Evolutionary conservation across 192 early-diverging fungal genomes (phyloP).

Genomic region (Dissophora globulifera): DNA sequence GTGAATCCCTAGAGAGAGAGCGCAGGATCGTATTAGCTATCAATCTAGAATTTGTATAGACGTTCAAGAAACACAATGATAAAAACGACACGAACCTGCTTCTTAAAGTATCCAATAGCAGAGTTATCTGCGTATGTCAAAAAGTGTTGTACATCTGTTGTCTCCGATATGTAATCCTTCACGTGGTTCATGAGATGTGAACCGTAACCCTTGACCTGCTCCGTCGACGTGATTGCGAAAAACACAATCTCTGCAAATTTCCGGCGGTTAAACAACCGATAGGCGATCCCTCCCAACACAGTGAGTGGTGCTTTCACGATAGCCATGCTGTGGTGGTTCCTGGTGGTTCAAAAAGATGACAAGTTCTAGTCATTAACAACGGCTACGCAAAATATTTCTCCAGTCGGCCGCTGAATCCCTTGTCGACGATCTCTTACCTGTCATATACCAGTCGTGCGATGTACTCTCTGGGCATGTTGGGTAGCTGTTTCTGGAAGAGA

Average conservation of each 20-base stretch:
- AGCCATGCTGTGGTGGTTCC: slow-evolving; percentile 89
- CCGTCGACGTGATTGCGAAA: slow-evolving; percentile 89
- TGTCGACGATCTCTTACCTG: too few species aligned
- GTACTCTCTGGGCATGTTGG: slow-evolving; percentile 99
- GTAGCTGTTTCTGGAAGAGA: slow-evolving; percentile 96
- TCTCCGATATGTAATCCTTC: slow-evolving; percentile 89
- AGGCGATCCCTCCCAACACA: slow-evolving; percentile 93
- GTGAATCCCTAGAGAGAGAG: slow-evolving; percentile 83
- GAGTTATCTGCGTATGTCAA: slow-evolving; percentile 99
- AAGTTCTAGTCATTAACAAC: too few species aligned
- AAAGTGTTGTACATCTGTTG: slow-evolving; percentile 84
- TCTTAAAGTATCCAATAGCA: slow-evolving; percentile 98
- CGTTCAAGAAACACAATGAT: too few species aligned
- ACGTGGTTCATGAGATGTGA: slow-evolving; percentile 94
- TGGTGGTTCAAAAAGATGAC: slow-evolving; percentile 15
- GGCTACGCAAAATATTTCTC: too few species aligned
- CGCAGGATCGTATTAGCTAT: too few species aligned
- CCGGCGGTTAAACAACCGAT: slow-evolving; percentile 86
- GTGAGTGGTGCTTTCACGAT: slow-evolving; percentile 71
- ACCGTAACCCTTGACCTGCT: slow-evolving; percentile 99
- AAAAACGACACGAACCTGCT: too few species aligned
- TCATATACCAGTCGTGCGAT: slow-evolving; percentile 97
- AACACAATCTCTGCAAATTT: slow-evolving; percentile 99
- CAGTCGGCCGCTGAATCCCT: too few species aligned
- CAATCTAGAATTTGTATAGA: too few species aligned